Conservation (phyloP, 164 flowering plant species). For the Cinnamomum chago region DNA sequence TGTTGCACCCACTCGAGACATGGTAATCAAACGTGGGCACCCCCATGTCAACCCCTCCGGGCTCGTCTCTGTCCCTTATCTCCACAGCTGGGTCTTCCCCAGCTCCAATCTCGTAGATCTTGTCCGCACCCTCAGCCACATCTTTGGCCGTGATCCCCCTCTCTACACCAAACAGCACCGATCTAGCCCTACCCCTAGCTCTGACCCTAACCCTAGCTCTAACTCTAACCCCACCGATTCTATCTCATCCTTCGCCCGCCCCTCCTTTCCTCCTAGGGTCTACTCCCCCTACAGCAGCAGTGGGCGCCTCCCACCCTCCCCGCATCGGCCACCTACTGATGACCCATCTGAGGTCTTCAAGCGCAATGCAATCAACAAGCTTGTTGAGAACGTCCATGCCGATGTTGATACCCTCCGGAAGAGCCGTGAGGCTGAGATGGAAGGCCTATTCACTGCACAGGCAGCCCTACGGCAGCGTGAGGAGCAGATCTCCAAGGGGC, state of each 20-base stretch:
- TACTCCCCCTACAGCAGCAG: conserved; percentile 21
- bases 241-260: conserved; percentile 14
- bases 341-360: conserved; percentile 64
- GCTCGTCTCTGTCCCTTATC: conserved; percentile 54
- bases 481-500: conserved; percentile 47
- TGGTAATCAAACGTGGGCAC: conserved; percentile 85
- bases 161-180: conserved; percentile 48
- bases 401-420: conserved; percentile 58
- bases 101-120: conserved; percentile 77
- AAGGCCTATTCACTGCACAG: conserved; percentile 58
- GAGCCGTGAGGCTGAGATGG: conserved; percentile 76
- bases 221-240: background rate
- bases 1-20: conserved; percentile 82
- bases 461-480: conserved; percentile 57
- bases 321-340: conserved; percentile 29
- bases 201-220: background rate
- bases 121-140: conserved; percentile 33
- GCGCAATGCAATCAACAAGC: conserved; percentile 63
- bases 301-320: conserved; percentile 19
- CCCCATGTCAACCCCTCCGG: conserved; percentile 74
- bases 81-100: conserved; percentile 81
- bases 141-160: conserved; percentile 75
- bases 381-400: conserved; percentile 52
- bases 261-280: conserved; percentile 35
- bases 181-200: background rate